Evolutionary conservation across 306 rosid genomes (phyloP), one percentile per base, ranked within the genome.

Genomic region (Quercus variabilis): DNA sequence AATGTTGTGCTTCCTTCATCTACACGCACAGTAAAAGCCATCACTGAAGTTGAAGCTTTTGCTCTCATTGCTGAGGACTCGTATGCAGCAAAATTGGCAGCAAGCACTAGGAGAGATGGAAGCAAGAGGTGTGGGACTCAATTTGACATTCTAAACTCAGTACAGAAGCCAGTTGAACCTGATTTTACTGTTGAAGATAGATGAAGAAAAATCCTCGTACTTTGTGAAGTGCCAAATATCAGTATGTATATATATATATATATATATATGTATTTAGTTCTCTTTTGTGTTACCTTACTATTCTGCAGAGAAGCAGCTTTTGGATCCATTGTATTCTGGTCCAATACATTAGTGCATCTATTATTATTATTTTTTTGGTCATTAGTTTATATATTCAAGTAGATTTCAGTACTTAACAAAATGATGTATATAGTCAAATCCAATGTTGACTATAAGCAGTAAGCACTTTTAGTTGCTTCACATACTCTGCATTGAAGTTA

Each of bases 41-140:
- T 87, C 31, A 87, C 85, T 0, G 82, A 87, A 63, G 92, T 88
- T 14, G 91, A 91, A 77, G 91, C 92, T n/a, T 91, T 89, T 81
- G 92, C 88, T 13, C 90, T 87, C 19, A 82, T 59, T 21, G 87
- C 90, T 2, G 86, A 77, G 62, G 91, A 91, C 75, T 79, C 69
- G 70, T 70, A 71, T 87, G 74, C 77, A 21, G 74, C 76, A 15
- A 85, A 81, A 59, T 17, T 88, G 13, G 73, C 80, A 3, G 82
- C 78, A 31, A 79, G 80, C 74, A 71, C 78, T 69, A 78, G 83
- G 76, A 81, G 28, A 10, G 87, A 89, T 55, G 84, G 85, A 76
- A 89, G 87, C 62, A 46, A 83, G 78, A 57, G 86, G 72, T 82
- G 74, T 71, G 83, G 87, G 3, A 20, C 88, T 60, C 84, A 87